Evolutionary conservation across 1,139 yeast genomes (phyloP), one percentile per base, ranked within the genome.

Genomic region (Geotrichum citri-aurantii): DNA sequence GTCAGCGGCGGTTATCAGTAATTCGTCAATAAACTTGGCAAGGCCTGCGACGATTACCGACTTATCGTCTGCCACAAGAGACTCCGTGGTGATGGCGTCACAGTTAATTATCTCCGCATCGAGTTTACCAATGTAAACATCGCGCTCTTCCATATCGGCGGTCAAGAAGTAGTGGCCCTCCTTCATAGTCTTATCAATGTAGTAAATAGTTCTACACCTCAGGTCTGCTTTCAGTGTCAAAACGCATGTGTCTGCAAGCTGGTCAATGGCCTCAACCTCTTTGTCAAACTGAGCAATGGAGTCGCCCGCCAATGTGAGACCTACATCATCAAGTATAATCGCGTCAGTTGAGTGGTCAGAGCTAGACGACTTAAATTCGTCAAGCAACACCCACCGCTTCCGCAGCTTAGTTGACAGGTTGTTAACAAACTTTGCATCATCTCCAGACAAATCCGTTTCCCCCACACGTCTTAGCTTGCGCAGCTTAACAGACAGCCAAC

Each of bases 141-240:
- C 93, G 3, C 88, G 81, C 65, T 85, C 89, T 6, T 85, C 86
- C 0, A 83, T 80, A 65, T 82, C 84, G 23, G 78, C 74, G 2
- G 67, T 72, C 60, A 54, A 79, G 77, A 64, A 77, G 71, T 70
- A 74, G 26, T 68, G 68, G n/a, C 75, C 73, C 33, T 68, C 69
- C 6, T 62, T 63, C 63, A 78, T 72, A 56, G 79, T 69, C 58
- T 76, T 77, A 12, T 84, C 81, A 50, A 87, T 78, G 66, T 81
- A 82, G 68, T 82, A 83, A 19, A 87, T 79, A 1, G 84, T 80
- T 60, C 86, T 80, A 57, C 83, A 79, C 61, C 91, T 77, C 52
- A 85, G 70, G 67, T 87, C 93, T 63, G 84, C 84, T 57, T 95
- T 75, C 50, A 89, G 73, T 2, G 86, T 78, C 24, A 84, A 68